Base-by-base conservation (phyloP, 75 land plant species). In the Selaginella moellendorffii region DNA sequence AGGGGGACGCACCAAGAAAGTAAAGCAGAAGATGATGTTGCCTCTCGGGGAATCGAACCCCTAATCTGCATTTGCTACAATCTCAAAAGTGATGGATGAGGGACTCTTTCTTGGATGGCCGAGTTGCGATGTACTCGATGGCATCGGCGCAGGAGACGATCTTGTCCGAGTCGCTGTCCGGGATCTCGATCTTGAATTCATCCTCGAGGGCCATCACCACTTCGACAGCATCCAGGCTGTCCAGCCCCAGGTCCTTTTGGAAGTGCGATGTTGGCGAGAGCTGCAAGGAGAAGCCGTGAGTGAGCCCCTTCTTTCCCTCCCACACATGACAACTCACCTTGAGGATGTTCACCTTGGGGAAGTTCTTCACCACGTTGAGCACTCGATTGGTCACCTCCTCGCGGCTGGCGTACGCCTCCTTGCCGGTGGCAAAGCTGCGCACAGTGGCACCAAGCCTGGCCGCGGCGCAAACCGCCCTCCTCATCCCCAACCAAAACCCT, bases 141-240 rank as follows among this genome's bases (percentile, higher is more conserved):
- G 89, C 89, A 64, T 75, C 54, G 23, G 54, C 72, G 69, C 83
- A 73, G 10, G 87, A 76, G 21, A 65, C 65, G 54, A 86, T 83
- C 76, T 86, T 86, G 76, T 86, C 87, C 36, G 89, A 86, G 53
- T 86, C 87, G 51, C 62, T 76, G 54, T 86, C 89, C 0, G 89
- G 89, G 51, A 86, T 86, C 76, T 86, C 89, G 30, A 86, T 61
- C 26, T 73, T 77, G 60, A 86, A 86, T 72, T 86, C 89, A 64
- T 86, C 89, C 65, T 86, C 87, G 12, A 86, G 64, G 27, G 86
- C 87, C 88, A 85, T 85, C 26, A 85, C 88, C 46, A 85, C 28
- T 68, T 85, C 88, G 36, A 85, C 88, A 10, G 81, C 59, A 51
- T 85, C 88, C 74, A 85, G 69, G 30, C 86, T 85, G 62, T 85